Percentiles rank a stretch among this genome's conserved stretches.
Evolutionary conservation across 352 stramenopile genomes (phyloP).

Genomic region (Phytophthora aleatoria): DNA sequence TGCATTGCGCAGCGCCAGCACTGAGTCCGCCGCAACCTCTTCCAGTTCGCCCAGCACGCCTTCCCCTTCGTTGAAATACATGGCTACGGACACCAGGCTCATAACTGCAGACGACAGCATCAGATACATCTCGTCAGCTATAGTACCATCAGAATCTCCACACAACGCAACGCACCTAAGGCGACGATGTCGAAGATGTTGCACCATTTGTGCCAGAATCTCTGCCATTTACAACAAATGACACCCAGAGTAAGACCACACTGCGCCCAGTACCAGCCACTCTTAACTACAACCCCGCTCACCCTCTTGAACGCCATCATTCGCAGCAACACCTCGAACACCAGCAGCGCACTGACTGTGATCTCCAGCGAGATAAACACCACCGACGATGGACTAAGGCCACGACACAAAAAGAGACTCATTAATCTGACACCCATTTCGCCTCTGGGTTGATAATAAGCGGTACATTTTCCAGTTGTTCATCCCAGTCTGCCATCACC

Average conservation of each 20-base stretch:
- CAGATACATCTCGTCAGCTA: slow-evolving; percentile 3
- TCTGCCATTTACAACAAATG: slow-evolving; percentile 31
- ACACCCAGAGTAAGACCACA: neutral
- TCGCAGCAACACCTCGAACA: slow-evolving; percentile 82
- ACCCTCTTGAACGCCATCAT: slow-evolving; percentile 82
- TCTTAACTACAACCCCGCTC: slow-evolving; percentile 9
- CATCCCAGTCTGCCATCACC: slow-evolving; percentile 50
- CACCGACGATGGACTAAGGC: slow-evolving; percentile 60
- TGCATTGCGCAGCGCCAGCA: slow-evolving; percentile 78
- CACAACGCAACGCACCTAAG: slow-evolving; percentile 40
- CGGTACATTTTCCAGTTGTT: slow-evolving; percentile 83
- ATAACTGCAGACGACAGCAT: slow-evolving; percentile 47
- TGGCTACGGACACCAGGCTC: slow-evolving; percentile 76
- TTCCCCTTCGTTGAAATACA: slow-evolving; percentile 85
- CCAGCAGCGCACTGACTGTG: slow-evolving; percentile 68
- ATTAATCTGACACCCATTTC: neutral
- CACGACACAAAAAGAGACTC: neutral
- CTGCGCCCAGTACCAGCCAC: neutral
- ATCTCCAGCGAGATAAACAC: slow-evolving; percentile 87
- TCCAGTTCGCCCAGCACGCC: slow-evolving; percentile 81
- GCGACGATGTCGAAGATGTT: slow-evolving; percentile 88
- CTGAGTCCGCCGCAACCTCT: slow-evolving; percentile 76
- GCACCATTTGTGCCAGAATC: slow-evolving; percentile 86
- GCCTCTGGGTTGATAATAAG: neutral
- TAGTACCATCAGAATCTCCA: slow-evolving; percentile 1